Percentiles rank a stretch among this genome's conserved stretches.
Evolutionary conservation across 805 yeast species (phyloP).

Genomic region (Priceomyces medius): DNA sequence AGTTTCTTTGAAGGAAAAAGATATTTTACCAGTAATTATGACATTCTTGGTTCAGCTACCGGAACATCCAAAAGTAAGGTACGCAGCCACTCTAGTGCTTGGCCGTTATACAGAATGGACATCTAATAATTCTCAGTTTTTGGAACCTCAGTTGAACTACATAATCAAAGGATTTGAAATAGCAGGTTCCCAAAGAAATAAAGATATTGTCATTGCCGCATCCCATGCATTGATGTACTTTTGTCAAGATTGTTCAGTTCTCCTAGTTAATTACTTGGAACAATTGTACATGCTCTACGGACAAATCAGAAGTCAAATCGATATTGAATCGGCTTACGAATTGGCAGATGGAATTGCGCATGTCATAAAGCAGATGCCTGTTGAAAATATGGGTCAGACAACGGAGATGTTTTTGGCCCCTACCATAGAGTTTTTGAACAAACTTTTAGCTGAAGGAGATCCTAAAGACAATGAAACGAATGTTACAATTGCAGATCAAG

Average conservation of each 20-base stretch:
- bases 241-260: conserved; percentile 82
- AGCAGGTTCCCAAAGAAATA: conserved; percentile 22
- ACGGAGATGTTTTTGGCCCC: conserved; percentile 67
- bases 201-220: conserved; percentile 74
- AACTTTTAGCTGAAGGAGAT: conserved; percentile 16
- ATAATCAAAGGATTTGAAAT: conserved; percentile 68
- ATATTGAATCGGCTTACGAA: conserved; percentile 68
- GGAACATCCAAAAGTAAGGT: conserved; percentile 81
- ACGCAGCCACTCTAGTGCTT: conserved; percentile 87
- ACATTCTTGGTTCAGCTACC: conserved; percentile 66
- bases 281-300: conserved; percentile 76
- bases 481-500: conserved; percentile 60
- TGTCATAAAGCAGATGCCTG: conserved; percentile 63
- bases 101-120: conserved; percentile 99
- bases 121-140: conserved; percentile 72
- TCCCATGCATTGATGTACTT: conserved; percentile 92
- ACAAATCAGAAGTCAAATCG: conserved; percentile 50
- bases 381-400: conserved; percentile 51
- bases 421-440: conserved; percentile 48
- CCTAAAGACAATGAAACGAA: conserved; percentile 31
- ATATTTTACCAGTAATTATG: conserved; percentile 76
- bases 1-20: conserved; percentile 64
- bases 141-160: conserved; percentile 81
- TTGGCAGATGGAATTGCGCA: conserved; percentile 89
- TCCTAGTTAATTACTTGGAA: conserved; percentile 64